A percentile compares a stretch with the other conserved stretches of the same genome.
Conservation (phyloP, 2,329 filamentous ascomycete genomes). For the Pseudocercospora vitis region DNA sequence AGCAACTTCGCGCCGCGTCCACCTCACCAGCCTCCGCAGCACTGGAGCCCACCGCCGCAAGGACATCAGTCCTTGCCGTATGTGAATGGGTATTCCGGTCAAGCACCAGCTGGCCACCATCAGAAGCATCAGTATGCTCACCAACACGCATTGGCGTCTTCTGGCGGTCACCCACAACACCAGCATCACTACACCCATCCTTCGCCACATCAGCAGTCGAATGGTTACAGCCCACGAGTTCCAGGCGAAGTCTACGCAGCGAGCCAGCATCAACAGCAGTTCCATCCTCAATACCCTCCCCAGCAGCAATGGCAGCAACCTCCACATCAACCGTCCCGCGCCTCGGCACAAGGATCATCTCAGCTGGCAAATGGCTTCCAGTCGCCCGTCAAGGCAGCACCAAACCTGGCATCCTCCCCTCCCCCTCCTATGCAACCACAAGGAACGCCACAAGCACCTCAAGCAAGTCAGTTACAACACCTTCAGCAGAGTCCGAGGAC, state of each 20-base stretch:
- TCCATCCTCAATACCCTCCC: slow-evolving; percentile 21
- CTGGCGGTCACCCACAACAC: slow-evolving; percentile 30
- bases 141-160: slow-evolving; percentile 33
- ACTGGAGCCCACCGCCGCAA: slow-evolving; percentile 31
- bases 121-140: slow-evolving; percentile 39
- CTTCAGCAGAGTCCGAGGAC: slow-evolving; percentile 33
- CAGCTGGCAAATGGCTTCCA: slow-evolving; percentile 36
- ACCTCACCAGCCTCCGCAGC: slow-evolving; percentile 34
- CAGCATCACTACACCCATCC: slow-evolving; percentile 19
- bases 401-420: slow-evolving; percentile 22
- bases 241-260: slow-evolving; percentile 3
- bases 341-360: slow-evolving; percentile 24
- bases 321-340: slow-evolving; percentile 17
- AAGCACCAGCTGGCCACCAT: slow-evolving; percentile 29
- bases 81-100: slow-evolving; percentile 26
- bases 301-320: slow-evolving; percentile 22
- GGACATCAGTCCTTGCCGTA: slow-evolving; percentile 16
- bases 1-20: slow-evolving; percentile 33
- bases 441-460: slow-evolving; percentile 14
- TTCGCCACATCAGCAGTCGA: slow-evolving; percentile 8
- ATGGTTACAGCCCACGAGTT: slow-evolving; percentile 15
- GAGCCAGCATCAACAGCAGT: slow-evolving; percentile 17
- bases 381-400: slow-evolving; percentile 29
- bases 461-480: slow-evolving; percentile 10
- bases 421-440: slow-evolving; percentile 23